Evolutionary conservation across 2,329 filamentous ascomycete species (phyloP).

Genomic region (Plenodomus tracheiphilus): DNA sequence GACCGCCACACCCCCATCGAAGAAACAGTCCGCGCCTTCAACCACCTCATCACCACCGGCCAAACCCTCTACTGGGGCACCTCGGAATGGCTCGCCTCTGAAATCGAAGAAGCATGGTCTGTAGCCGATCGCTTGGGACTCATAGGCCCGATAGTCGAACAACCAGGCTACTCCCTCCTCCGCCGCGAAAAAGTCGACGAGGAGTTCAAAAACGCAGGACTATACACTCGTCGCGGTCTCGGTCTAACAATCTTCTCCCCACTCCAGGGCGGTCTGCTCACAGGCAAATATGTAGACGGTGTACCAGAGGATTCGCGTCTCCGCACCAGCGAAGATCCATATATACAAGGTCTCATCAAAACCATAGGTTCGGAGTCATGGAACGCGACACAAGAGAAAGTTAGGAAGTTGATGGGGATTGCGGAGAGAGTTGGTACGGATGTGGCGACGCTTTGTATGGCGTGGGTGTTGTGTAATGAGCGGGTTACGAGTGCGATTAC

Average conservation of each 20-base stretch:
- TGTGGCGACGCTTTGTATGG: constrained; percentile 46
- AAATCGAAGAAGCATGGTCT: constrained; percentile 62
- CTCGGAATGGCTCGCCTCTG: constrained; percentile 61
- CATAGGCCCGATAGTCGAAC: constrained; percentile 58
- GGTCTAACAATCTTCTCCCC: constrained; percentile 61
- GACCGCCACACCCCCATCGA: constrained; percentile 71
- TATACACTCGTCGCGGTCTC: constrained; percentile 58
- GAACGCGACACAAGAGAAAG: constrained; percentile 61
- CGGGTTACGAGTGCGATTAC: constrained; percentile 36
- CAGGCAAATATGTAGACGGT: constrained; percentile 65
- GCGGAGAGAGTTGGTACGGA: constrained; percentile 67
- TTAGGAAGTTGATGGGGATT: constrained; percentile 54
- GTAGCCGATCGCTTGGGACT: constrained; percentile 63
- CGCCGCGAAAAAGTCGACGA: constrained; percentile 61
- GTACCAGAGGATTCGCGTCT: constrained; percentile 62
- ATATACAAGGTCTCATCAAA: constrained; percentile 50
- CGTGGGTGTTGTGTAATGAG: constrained; percentile 42
- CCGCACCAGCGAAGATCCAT: constrained; percentile 59
- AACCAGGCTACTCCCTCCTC: constrained; percentile 63
- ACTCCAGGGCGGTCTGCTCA: constrained; percentile 60
- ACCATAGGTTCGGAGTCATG: constrained; percentile 55
- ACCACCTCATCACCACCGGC: constrained; percentile 68
- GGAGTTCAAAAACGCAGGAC: constrained; percentile 58
- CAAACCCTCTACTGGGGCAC: constrained; percentile 71
- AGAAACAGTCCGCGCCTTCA: constrained; percentile 71